Base-by-base conservation (phyloP, 2,329 filamentous ascomycete genomes). In the Knoxdaviesia proteae region DNA sequence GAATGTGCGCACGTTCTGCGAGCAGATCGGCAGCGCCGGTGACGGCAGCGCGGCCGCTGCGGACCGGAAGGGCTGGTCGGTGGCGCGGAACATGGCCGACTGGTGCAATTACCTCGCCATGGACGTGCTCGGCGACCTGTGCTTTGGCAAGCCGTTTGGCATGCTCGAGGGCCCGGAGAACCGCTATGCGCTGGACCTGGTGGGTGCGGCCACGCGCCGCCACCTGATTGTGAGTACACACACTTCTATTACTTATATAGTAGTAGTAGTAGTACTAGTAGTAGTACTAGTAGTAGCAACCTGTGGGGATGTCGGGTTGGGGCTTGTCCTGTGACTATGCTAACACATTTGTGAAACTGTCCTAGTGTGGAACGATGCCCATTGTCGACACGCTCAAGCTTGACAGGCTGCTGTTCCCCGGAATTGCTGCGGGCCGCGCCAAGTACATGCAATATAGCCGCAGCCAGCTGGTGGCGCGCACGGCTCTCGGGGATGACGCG, bases 381-480 rank as follows among this genome's bases (percentile, higher is more conserved):
- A 64, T 78, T 8, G 63, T 83, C 41, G 69, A 79, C 54, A 71
- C 67, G 48, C 69, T 80, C 51, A 68, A 71, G 47, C 62, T 84
- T 33, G 78, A 82, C 56, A 74, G 73, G 53, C 55, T 80, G 45
- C 63, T 84, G 42, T 81, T 84, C 58, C 74, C 65, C 45, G 69
- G 68, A 44, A 71, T 84, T 47, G 75, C 78, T 7, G 68, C 68
- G 30, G 75, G 76, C 38, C 70, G 79, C 3, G 77, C 71, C 54
- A 67, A 71, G 46, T 84, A 83, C 54, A 80, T 83, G 68, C 67
- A 68, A 42, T 82, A 82, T 59, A 79, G 74, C 56, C 74, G 77
- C 41, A 62, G 65, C 2, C 78, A 82, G 57, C 67, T 80, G 36
- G 68, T 68, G 9, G 72, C 81, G 51, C 69, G 78, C 30, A 80